These are phyloP conservation scores for Paramecium pentaurelia DNA, from an alignment of 73 alveolate species.

Conservation along the genomic window DNA sequence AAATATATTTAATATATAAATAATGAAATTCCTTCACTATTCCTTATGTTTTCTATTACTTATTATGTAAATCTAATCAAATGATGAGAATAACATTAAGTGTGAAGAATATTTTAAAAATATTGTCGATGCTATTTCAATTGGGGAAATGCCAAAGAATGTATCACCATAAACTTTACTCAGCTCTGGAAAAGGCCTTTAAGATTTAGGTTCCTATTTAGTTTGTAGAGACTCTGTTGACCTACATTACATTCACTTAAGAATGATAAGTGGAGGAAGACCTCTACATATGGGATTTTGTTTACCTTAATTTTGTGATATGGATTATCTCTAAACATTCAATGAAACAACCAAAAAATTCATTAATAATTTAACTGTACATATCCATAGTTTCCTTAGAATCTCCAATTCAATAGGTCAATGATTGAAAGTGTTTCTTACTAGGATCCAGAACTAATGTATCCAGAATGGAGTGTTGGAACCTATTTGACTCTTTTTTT, in stretches of 20 bases:
- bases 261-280: not conserved
- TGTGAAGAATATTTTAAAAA: not conserved
- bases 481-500: not conserved
- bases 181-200: not conserved
- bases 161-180: not conserved
- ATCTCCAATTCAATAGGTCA: not conserved
- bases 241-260: not conserved
- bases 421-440: not conserved
- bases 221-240: conserved; percentile 3
- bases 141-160: not conserved
- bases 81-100: not conserved
- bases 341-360: not conserved
- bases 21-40: not conserved
- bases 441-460: conserved; percentile 11
- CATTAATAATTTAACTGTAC: not conserved
- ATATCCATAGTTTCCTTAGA: not conserved
- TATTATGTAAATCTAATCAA: not conserved
- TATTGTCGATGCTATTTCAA: not conserved
- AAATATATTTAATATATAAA: not conserved
- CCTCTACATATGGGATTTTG: conserved; percentile 19
- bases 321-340: not conserved
- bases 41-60: not conserved
- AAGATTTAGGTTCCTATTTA: conserved; percentile 41
- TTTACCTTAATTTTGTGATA: not conserved
- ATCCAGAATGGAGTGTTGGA: not conserved